A percentile compares a stretch with the other conserved stretches of the same genome.
Evolutionary conservation across 2,329 filamentous ascomycete genomes (phyloP).

Genomic region (Hypoxylon sp.): DNA sequence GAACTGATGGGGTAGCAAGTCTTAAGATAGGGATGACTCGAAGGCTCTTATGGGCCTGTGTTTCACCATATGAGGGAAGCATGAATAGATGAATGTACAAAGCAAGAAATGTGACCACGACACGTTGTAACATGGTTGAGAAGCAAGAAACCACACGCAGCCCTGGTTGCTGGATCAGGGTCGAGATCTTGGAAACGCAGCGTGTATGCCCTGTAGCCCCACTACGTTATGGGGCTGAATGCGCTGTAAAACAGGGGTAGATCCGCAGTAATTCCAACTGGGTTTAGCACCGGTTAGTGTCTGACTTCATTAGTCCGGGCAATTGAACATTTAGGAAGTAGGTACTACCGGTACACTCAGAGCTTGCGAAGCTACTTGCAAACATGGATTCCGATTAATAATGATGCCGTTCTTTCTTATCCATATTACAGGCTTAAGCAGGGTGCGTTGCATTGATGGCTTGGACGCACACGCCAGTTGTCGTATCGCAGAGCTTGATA

Average conservation of each 20-base stretch:
- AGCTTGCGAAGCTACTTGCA: too few relatives aligned
- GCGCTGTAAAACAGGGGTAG: conserved; percentile 18
- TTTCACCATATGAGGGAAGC: conserved; percentile 9
- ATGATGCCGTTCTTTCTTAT: too few relatives aligned
- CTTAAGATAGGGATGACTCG: conserved; percentile 22
- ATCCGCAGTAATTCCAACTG: conserved; percentile 7
- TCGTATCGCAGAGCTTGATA: too few relatives aligned
- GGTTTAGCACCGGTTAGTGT: conserved; percentile 16
- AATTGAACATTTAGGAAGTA: too few relatives aligned
- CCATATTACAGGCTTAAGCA: too few relatives aligned
- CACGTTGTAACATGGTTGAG: conserved; percentile 26
- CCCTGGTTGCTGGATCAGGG: conserved; percentile 2
- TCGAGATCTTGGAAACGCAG: conserved; percentile 29
- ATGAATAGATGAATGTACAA: conserved; percentile 13
- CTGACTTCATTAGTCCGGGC: background rate
- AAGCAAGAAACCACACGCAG: conserved; percentile 3
- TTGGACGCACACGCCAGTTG: too few relatives aligned
- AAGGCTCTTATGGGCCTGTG: background rate
- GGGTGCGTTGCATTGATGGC: too few relatives aligned
- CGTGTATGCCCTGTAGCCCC: conserved; percentile 24
- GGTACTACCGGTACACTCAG: too few relatives aligned
- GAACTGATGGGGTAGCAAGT: conserved; percentile 12
- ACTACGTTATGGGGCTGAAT: conserved; percentile 15
- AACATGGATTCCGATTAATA: too few relatives aligned
- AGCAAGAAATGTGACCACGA: conserved; percentile 23